Conservation (phyloP, 352 stramenopile species). For the Phytopythium mirpurense region DNA sequence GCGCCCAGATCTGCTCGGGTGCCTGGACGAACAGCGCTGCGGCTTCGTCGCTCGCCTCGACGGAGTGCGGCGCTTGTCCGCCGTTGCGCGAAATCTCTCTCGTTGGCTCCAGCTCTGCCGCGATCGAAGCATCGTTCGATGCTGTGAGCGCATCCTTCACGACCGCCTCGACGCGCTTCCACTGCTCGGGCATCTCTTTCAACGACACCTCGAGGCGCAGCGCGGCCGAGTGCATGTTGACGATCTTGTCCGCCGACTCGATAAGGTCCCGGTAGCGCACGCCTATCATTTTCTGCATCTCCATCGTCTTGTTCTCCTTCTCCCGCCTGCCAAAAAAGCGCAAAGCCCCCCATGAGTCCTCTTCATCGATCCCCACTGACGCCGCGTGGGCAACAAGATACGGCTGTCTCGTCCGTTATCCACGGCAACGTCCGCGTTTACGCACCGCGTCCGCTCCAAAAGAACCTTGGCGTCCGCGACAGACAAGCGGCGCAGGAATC, state of each 20-base stretch:
- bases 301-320: slow-evolving; percentile 83
- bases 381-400: not conserved
- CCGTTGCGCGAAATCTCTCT: not conserved
- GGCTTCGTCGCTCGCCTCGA: slow-evolving; percentile 16
- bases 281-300: slow-evolving; percentile 92
- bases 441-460: slow-evolving; percentile 67
- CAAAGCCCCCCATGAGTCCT: not conserved
- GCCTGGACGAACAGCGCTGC: slow-evolving; percentile 53
- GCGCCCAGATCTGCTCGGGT: slow-evolving; percentile 64
- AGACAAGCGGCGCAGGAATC: slow-evolving; percentile 74
- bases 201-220: slow-evolving; percentile 74
- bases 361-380: no score
- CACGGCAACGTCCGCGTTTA: not conserved
- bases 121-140: not conserved
- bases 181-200: slow-evolving; percentile 83
- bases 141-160: slow-evolving; percentile 23
- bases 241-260: slow-evolving; percentile 90
- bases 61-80: not conserved
- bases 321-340: slow-evolving; percentile 40
- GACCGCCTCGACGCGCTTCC: slow-evolving; percentile 53
- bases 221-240: slow-evolving; percentile 89
- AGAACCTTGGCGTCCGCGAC: slow-evolving; percentile 82
- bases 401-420: not conserved
- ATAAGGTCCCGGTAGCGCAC: slow-evolving; percentile 91
- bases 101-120: not conserved